Evolutionary conservation across 768 basidiomycete species (phyloP).

Genomic region (Suillus discolor): DNA sequence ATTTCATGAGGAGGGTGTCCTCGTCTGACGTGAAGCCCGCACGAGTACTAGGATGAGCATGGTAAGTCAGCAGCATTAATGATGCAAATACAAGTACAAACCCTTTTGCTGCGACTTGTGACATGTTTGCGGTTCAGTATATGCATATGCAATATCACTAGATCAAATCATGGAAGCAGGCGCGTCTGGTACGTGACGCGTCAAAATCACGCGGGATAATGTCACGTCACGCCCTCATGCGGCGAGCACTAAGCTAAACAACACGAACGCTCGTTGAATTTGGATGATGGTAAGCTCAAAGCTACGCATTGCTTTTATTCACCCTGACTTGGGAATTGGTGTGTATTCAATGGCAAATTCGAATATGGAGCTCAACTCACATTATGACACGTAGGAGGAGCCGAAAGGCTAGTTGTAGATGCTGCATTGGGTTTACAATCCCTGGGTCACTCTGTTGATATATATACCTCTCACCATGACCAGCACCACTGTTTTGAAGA

Average conservation of each 20-base stretch:
- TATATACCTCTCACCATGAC: slow-evolving; percentile 95
- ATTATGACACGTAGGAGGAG: slow-evolving; percentile 66
- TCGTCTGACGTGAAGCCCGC: slow-evolving; percentile 40
- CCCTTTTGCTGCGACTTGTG: not conserved
- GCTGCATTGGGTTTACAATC: slow-evolving; percentile 88
- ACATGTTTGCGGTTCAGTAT: not conserved
- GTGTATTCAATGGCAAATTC: slow-evolving; percentile 10
- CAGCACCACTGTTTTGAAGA: slow-evolving; percentile 89
- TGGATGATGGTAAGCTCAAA: slow-evolving; percentile 16
- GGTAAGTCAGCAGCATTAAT: not conserved
- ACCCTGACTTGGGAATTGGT: slow-evolving; percentile 97
- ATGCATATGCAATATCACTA: not conserved
- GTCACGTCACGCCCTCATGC: slow-evolving; percentile 2
- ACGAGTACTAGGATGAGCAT: slow-evolving; percentile 19
- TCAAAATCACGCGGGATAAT: not conserved
- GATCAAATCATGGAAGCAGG: not conserved
- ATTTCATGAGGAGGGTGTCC: slow-evolving; percentile 45
- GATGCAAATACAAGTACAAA: not conserved
- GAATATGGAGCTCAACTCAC: not conserved
- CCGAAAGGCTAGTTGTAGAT: slow-evolving; percentile 94
- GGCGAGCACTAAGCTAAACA: not conserved
- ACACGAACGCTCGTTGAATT: not conserved
- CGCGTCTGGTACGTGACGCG: slow-evolving; percentile 6
- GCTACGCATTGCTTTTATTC: slow-evolving; percentile 78
- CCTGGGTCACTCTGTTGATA: slow-evolving; percentile 80